These are phyloP conservation scores for Kodamaea fukazawae DNA, from an alignment of 805 yeast species.

Conservation along the genomic window DNA sequence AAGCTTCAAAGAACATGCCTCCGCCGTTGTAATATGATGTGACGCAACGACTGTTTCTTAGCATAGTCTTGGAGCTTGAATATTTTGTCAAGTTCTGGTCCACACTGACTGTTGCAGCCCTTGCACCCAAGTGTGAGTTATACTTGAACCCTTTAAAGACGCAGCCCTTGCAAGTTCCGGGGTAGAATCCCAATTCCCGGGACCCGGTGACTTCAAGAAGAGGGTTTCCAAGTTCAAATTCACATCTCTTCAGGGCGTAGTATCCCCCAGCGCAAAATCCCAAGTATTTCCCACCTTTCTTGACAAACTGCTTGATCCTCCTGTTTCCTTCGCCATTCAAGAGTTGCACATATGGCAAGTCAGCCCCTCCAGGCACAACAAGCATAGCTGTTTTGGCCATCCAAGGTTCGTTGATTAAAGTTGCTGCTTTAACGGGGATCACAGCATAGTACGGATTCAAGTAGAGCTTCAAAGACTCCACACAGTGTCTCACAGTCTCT, in stretches of 20 bases:
- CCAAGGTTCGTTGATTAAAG: constrained; percentile 84
- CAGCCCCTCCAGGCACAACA: constrained; percentile 96
- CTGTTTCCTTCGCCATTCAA: constrained; percentile 69
- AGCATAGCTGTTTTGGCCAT: constrained; percentile 67
- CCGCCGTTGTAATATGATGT: constrained; percentile 81
- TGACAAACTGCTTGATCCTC: constrained; percentile 59
- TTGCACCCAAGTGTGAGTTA: neutral
- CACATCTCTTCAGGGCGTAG: constrained; percentile 69
- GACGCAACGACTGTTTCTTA: constrained; percentile 19
- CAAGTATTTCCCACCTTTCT: constrained; percentile 73
- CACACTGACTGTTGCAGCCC: neutral
- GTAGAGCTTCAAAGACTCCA: constrained; percentile 68
- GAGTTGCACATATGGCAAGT: constrained; percentile 72
- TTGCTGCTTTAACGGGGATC: constrained; percentile 59
- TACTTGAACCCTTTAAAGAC: constrained; percentile 76
- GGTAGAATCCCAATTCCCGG: constrained; percentile 77
- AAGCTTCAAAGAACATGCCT: constrained; percentile 63
- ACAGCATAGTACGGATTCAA: constrained; percentile 90
- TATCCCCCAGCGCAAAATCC: constrained; percentile 97
- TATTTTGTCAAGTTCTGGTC: neutral
- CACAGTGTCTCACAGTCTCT: constrained; percentile 79
- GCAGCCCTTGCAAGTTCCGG: constrained; percentile 80
- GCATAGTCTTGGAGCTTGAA: constrained; percentile 16
- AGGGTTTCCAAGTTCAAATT: constrained; percentile 76
- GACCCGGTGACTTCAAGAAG: constrained; percentile 77